Conservation (phyloP, 768 basidiomycete genomes). For the Russula sp. region DNA sequence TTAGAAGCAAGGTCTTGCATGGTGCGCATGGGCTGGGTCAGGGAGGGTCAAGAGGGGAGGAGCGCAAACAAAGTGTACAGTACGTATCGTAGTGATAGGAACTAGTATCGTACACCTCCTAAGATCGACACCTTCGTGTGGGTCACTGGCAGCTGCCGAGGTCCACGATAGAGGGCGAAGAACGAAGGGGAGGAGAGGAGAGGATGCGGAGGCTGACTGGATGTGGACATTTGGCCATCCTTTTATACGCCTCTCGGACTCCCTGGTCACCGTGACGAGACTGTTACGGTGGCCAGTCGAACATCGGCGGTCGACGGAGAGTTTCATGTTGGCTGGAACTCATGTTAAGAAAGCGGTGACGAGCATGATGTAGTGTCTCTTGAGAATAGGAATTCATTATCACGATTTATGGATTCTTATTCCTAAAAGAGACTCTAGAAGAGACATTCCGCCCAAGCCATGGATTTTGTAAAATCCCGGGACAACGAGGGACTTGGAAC, state of each 20-base stretch:
- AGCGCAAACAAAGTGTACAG: not conserved
- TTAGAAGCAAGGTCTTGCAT: no score
- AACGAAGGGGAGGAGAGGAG: not conserved
- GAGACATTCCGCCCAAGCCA: no score
- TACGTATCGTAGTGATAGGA: not conserved
- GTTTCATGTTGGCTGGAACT: not conserved
- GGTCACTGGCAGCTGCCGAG: not conserved
- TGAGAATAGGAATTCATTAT: no score
- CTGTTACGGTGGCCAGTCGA: no score
- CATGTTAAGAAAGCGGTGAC: not conserved
- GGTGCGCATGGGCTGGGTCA: not conserved
- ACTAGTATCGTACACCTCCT: not conserved
- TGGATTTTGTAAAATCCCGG: no score
- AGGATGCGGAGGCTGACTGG: not conserved
- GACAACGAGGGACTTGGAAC: not conserved
- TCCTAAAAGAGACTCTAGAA: no score
- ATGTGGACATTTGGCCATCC: not conserved
- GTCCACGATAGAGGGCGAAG: not conserved
- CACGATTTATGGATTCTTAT: no score
- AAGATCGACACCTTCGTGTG: not conserved
- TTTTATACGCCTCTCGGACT: slow-evolving; percentile 3
- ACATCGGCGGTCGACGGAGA: not conserved
- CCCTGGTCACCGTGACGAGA: no score
- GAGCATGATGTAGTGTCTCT: no score
- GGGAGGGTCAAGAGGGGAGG: not conserved